phyloP scores from a whole-genome alignment of 108 stramenopile species.

The Pseudonitzschia multiseries region DNA sequence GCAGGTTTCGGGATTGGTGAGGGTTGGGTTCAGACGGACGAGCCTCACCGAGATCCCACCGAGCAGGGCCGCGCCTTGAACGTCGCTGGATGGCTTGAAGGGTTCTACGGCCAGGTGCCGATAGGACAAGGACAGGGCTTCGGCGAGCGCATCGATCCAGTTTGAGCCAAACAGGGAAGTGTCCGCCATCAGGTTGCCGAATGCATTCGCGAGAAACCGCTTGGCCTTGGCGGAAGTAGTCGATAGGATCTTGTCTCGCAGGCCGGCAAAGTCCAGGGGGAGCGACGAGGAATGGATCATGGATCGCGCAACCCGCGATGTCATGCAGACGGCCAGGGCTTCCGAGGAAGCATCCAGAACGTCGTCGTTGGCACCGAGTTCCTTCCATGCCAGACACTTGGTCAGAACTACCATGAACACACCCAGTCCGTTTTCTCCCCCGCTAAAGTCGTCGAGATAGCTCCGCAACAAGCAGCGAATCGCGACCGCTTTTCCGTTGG shows the following conservation, averaged over 20 bases:
- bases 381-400: conserved; percentile 33
- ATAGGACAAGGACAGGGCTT: conserved; percentile 16
- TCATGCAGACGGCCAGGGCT: conserved; percentile 44
- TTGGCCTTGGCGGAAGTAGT: conserved; percentile 66
- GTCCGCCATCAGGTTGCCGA: conserved; percentile 44
- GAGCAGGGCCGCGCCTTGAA: conserved; percentile 76
- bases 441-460: conserved; percentile 70
- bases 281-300: conserved; percentile 21
- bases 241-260: conserved; percentile 31
- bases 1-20: not conserved
- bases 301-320: conserved; percentile 52
- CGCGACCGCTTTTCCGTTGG: conserved; percentile 55
- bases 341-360: conserved; percentile 64
- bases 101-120: conserved; percentile 6
- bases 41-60: conserved; percentile 49
- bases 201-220: conserved; percentile 51
- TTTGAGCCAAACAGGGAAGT: conserved; percentile 25
- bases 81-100: conserved; percentile 33
- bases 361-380: conserved; percentile 25
- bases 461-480: conserved; percentile 61
- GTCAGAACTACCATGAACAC: conserved; percentile 45
- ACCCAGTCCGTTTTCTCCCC: conserved; percentile 47
- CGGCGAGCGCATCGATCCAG: conserved; percentile 25
- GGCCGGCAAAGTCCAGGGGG: conserved; percentile 30
- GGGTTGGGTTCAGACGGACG: conserved; percentile 36